Evolutionary conservation across 2,329 filamentous ascomycete species (phyloP).

Genomic region (Paraconiothyrium brasiliense): DNA sequence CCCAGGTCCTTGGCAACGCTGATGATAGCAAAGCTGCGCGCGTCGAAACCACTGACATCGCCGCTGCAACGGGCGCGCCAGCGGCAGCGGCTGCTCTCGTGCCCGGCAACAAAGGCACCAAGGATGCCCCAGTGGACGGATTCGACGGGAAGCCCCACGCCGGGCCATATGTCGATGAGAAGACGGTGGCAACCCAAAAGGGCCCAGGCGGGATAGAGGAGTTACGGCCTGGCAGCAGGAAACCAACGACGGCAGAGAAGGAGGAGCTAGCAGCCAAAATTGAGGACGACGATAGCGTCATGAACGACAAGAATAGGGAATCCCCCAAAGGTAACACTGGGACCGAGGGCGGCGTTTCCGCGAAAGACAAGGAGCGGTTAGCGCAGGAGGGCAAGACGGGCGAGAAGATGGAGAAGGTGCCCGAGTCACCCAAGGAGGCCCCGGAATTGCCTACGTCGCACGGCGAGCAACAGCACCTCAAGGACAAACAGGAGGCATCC

Average conservation of each 20-base stretch:
- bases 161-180: slow-evolving; percentile 76
- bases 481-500: slow-evolving; percentile 22
- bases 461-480: slow-evolving; percentile 75
- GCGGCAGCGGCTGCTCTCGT: slow-evolving; percentile 23
- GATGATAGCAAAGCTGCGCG: slow-evolving; percentile 40
- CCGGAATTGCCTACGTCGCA: slow-evolving; percentile 75
- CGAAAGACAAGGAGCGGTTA: slow-evolving; percentile 81
- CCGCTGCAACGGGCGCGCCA: slow-evolving; percentile 29
- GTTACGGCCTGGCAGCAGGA: slow-evolving; percentile 45
- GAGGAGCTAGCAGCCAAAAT: slow-evolving; percentile 56
- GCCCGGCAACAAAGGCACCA: slow-evolving; percentile 61
- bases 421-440: slow-evolving; percentile 84
- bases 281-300: slow-evolving; percentile 76
- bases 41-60: slow-evolving; percentile 36
- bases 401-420: slow-evolving; percentile 75
- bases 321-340: slow-evolving; percentile 87
- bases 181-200: slow-evolving; percentile 42
- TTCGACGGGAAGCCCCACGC: slow-evolving; percentile 93
- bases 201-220: slow-evolving; percentile 47
- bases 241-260: slow-evolving; percentile 36
- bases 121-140: slow-evolving; percentile 89
- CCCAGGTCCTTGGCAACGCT: slow-evolving; percentile 51
- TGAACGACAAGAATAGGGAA: slow-evolving; percentile 84
- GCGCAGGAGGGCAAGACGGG: slow-evolving; percentile 72
- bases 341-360: slow-evolving; percentile 87